Percentiles rank a stretch among this genome's conserved stretches.
Conservation (phyloP, 2,329 filamentous ascomycete species). For the Xylaria sp. region DNA sequence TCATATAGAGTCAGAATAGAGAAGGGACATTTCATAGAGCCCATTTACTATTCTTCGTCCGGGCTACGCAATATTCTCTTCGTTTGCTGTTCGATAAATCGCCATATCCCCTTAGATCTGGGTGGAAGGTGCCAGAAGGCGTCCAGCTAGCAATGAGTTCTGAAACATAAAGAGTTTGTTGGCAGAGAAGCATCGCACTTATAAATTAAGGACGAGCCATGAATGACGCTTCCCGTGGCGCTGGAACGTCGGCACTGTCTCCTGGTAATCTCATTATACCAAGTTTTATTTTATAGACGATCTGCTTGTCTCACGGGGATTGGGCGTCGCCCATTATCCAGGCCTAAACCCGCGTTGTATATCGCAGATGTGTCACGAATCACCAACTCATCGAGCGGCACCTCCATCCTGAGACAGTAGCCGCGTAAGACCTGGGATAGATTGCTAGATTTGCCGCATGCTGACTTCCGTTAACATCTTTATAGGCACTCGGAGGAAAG, state of each 20-base stretch:
- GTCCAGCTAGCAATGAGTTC: background rate
- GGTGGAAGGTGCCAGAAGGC: background rate
- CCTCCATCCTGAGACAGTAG: too few species aligned
- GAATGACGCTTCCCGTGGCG: background rate
- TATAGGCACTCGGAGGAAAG: too few species aligned
- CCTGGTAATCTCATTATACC: background rate
- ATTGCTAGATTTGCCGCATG: too few species aligned
- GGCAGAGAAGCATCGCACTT: background rate
- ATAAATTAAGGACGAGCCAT: constrained; percentile 1
- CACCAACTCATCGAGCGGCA: too few species aligned
- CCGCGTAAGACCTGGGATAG: too few species aligned
- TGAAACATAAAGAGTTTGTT: constrained; percentile 5
- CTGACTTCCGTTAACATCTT: too few species aligned
- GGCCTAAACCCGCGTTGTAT: too few species aligned
- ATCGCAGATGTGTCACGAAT: too few species aligned
- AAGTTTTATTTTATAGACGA: too few species aligned
- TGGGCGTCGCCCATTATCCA: too few species aligned
- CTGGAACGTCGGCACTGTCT: constrained; percentile 2
- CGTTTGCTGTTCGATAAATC: constrained; percentile 2
- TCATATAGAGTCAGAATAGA: background rate
- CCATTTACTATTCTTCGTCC: background rate
- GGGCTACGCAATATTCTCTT: background rate
- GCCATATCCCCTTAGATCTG: background rate
- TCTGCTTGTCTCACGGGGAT: too few species aligned
- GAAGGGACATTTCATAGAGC: background rate